phyloP scores from a whole-genome alignment of 2,329 filamentous ascomycete species.

The Pseudogymnoascus sp. region DNA sequence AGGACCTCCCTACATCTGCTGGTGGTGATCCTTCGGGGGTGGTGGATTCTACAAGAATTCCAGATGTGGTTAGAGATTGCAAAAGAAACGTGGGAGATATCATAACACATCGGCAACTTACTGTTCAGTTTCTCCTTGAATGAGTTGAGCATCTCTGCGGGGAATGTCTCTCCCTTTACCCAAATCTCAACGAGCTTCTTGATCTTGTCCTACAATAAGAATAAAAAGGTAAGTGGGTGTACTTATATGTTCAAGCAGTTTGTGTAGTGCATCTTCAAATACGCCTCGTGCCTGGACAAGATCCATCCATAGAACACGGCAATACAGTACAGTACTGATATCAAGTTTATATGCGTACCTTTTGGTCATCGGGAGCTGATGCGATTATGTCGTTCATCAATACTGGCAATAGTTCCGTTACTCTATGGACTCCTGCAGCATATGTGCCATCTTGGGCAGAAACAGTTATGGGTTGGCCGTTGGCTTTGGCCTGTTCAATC shows the following conservation, averaged over 20 bases:
- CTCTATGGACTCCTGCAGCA: constrained; percentile 90
- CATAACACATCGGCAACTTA: constrained; percentile 39
- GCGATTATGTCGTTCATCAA: constrained; percentile 94
- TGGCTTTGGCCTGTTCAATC: constrained; percentile 87
- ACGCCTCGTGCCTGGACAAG: background rate
- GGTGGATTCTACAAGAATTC: constrained; percentile 52
- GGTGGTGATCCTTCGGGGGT: constrained; percentile 57
- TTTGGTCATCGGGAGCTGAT: constrained; percentile 85
- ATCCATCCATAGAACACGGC: constrained; percentile 9
- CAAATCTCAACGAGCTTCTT: constrained; percentile 93
- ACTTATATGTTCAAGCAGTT: constrained; percentile 14
- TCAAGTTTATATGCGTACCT: constrained; percentile 58
- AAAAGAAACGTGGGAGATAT: constrained; percentile 10
- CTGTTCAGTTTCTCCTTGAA: constrained; percentile 78
- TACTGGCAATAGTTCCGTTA: constrained; percentile 87
- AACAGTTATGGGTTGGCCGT: constrained; percentile 72
- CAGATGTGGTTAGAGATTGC: constrained; percentile 33
- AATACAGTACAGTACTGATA: constrained; percentile 10
- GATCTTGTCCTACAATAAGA: constrained; percentile 77
- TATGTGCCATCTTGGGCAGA: constrained; percentile 84
- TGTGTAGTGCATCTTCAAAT: background rate
- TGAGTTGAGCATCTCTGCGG: constrained; percentile 63
- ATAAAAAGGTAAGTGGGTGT: constrained; percentile 40
- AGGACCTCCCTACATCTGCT: constrained; percentile 31
- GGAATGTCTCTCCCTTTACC: constrained; percentile 93